Evolutionary conservation across 1,284 basidiomycete species (phyloP).

Genomic region (Tylopilus orsonianus): DNA sequence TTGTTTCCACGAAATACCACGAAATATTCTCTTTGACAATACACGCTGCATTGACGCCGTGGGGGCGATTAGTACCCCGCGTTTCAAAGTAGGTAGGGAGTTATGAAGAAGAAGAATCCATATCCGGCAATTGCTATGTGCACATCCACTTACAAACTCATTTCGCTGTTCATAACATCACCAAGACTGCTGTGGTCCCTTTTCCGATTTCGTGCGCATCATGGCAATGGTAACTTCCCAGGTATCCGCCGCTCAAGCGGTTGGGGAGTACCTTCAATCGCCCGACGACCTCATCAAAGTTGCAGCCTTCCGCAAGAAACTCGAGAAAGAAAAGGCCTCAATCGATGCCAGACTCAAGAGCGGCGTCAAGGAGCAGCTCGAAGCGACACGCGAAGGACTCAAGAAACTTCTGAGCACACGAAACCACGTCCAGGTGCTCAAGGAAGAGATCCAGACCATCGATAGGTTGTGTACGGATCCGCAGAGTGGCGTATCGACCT

Average conservation of each 20-base stretch:
- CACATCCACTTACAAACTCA: not conserved
- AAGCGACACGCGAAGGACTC: slow-evolving; percentile 88
- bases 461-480: slow-evolving; percentile 81
- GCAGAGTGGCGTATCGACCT: slow-evolving; percentile 70
- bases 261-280: slow-evolving; percentile 85
- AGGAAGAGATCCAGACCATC: slow-evolving; percentile 90
- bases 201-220: not conserved
- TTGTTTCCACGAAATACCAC: slow-evolving; percentile 5
- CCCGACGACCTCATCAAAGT: slow-evolving; percentile 95
- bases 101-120: too few relatives aligned
- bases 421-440: slow-evolving; percentile 81
- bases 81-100: too few relatives aligned
- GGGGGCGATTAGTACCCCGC: too few relatives aligned
- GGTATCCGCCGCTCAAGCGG: slow-evolving; percentile 77
- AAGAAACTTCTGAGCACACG: slow-evolving; percentile 82
- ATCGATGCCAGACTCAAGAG: slow-evolving; percentile 90
- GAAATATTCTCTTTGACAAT: slow-evolving; percentile 11
- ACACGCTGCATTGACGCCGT: slow-evolving; percentile 4
- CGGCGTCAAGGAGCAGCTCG: slow-evolving; percentile 93
- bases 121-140: too few relatives aligned
- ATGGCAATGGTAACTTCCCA: slow-evolving; percentile 48
- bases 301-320: slow-evolving; percentile 86
- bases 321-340: slow-evolving; percentile 96
- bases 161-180: not conserved
- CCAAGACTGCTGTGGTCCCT: not conserved